Evolutionary conservation across 306 rosid genomes (phyloP), one percentile per base, ranked within the genome.

Genomic region (Medicago ruthenica): DNA sequence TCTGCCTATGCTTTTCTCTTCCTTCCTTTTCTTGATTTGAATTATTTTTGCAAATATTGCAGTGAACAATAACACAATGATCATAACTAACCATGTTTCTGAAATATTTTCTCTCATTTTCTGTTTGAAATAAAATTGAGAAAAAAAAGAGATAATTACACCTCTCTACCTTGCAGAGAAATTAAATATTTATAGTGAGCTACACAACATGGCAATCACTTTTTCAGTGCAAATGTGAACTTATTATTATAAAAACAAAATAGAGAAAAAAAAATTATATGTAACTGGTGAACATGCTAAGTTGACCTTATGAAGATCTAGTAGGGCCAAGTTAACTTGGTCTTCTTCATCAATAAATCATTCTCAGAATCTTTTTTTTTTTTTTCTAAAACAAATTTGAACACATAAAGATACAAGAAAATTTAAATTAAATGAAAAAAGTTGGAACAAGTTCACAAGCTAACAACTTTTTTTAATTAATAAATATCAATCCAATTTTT

Each of bases 91-190:
- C 91, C 85, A 86, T 53, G 54, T 64, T 74, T 75, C 82, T 75
- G 91, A 59, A 27, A 59, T 50, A 69, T 59, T 78, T 68, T 83
- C 86, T 74, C 75, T 79, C 91, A 87, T 89, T 83, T 76, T 85
- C 79, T 79, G 40, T 44, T 71, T 47, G 78, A 72, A 79, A 63
- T 67, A 81, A 79, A 64, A 45, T 51, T 41, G 48, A 78, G 72
- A 79, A 71, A 63, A 77, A 47, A 47, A 61, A 14, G 1, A 58
- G 53, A 9, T n/a, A 40, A 51, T 45, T 53, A 75, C 79, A 75
- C 22, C 34, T 48, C 34, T 48, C 79, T 41, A 80, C 78, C 82
- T 70, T 78, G 44, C 70, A 77, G 54, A 82, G 78, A 72, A 55
- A 73, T 67, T 20, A 50, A 70, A 73, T 71, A 57, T 53, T 50